Evolutionary conservation across 768 basidiomycete genomes (phyloP).

Genomic region (Naematelia encephala): DNA sequence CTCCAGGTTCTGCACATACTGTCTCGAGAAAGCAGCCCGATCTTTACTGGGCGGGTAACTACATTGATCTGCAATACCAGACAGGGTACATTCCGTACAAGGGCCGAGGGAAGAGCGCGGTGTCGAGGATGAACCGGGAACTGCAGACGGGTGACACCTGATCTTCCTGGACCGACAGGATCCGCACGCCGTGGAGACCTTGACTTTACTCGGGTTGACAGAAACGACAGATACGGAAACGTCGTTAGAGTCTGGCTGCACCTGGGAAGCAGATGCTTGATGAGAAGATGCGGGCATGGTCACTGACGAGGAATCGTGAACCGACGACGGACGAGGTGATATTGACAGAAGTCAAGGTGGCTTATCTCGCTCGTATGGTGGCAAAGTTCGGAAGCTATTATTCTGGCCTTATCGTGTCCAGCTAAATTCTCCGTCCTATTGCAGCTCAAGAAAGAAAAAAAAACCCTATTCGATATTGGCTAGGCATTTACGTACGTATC

Average conservation of each 20-base stretch:
- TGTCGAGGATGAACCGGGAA: neutral
- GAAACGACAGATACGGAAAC: neutral
- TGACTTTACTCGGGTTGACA: neutral
- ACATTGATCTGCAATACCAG: conserved; percentile 25
- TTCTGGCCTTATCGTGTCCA: too few species aligned
- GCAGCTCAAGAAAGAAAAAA: too few species aligned
- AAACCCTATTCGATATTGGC: too few species aligned
- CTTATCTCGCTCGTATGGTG: too few species aligned
- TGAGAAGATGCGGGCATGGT: neutral
- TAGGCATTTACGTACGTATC: too few species aligned
- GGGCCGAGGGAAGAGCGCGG: conserved; percentile 6
- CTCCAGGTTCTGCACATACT: conserved; percentile 46
- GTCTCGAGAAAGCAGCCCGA: conserved; percentile 40
- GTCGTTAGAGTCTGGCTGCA: neutral
- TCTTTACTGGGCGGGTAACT: conserved; percentile 41
- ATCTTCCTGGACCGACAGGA: conserved; percentile 39
- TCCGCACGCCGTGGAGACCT: conserved; percentile 25
- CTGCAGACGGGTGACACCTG: conserved; percentile 36
- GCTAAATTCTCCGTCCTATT: too few species aligned
- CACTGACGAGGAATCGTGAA: neutral
- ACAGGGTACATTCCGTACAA: conserved; percentile 35
- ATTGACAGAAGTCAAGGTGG: too few species aligned
- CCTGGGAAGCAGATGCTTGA: neutral
- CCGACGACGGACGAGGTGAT: neutral
- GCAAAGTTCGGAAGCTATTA: too few species aligned